These are phyloP conservation scores for Oryza officinalis DNA, from an alignment of 176 grass and related monocot genomes.

Conservation along the genomic window DNA sequence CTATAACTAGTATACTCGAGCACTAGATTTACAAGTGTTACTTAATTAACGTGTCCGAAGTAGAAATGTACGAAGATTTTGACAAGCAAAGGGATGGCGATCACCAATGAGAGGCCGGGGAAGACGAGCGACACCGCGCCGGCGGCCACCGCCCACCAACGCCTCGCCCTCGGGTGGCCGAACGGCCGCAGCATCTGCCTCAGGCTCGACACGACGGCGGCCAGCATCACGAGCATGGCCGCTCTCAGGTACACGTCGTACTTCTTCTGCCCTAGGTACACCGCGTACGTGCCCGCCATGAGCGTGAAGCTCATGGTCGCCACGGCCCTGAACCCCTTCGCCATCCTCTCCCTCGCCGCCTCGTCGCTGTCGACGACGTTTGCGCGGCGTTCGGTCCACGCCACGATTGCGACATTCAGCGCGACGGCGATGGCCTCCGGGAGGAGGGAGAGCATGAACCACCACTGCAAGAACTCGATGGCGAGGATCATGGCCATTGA, in stretches of 20 bases:
- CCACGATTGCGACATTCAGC: background rate
- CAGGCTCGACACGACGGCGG: background rate
- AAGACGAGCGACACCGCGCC: background rate
- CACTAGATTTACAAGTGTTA: background rate
- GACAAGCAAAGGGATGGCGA: background rate
- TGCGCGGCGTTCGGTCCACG: background rate
- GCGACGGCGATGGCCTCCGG: background rate
- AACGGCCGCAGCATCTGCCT: constrained; percentile 13
- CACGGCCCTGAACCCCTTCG: background rate
- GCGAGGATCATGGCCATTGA: background rate
- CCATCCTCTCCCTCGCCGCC: background rate
- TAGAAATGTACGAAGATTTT: constrained; percentile 15
- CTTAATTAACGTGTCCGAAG: background rate
- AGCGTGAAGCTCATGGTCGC: background rate
- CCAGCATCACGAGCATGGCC: constrained; percentile 13
- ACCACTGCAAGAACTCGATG: constrained; percentile 4
- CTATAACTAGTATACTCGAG: background rate
- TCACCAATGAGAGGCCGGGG: background rate
- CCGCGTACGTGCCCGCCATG: constrained; percentile 16
- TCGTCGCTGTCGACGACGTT: too few species aligned
- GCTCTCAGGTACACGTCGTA: constrained; percentile 8
- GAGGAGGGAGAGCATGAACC: background rate
- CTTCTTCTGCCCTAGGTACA: background rate
- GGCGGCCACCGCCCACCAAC: background rate
- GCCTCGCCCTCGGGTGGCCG: background rate